These are phyloP conservation scores for Zygoascus meyerae DNA, from an alignment of 1,139 yeast genomes.

Conservation along the genomic window DNA sequence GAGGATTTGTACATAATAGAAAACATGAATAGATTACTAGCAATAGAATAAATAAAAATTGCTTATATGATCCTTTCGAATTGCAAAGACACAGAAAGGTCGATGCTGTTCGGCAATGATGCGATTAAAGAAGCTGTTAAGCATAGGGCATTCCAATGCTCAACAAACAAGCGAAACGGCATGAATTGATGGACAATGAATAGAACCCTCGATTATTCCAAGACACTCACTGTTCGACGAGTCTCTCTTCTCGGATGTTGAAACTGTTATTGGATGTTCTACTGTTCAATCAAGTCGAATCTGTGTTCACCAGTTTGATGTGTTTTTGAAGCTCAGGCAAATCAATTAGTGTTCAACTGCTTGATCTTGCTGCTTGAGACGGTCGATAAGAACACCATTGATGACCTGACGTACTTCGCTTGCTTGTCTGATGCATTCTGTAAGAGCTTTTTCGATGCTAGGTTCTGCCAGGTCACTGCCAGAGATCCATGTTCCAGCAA, in stretches of 20 bases:
- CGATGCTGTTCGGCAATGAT: too few species aligned
- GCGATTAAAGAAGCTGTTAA: too few species aligned
- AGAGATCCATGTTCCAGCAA: conserved; percentile 49
- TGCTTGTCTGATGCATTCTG: conserved; percentile 17
- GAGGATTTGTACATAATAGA: neutral
- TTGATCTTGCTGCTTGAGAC: conserved; percentile 14
- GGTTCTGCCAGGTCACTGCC: conserved; percentile 22
- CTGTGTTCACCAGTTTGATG: too few species aligned
- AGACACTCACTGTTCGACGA: too few species aligned
- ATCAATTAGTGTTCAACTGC: neutral
- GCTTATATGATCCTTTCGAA: neutral
- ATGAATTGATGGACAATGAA: too few species aligned
- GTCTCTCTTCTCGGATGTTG: too few species aligned
- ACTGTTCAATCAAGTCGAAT: too few species aligned
- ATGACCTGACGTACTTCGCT: conserved; percentile 22
- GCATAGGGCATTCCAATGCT: too few species aligned
- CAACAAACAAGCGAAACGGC: too few species aligned
- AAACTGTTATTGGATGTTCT: too few species aligned
- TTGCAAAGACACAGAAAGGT: neutral
- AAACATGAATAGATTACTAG: neutral
- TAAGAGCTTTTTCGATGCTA: conserved; percentile 16
- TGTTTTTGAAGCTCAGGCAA: too few species aligned
- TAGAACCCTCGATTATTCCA: too few species aligned
- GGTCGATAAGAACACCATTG: conserved; percentile 24
- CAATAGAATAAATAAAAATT: neutral